Evolutionary conservation across 163 green algal genomes (phyloP).

Genomic region (Chlorella variabilis): DNA sequence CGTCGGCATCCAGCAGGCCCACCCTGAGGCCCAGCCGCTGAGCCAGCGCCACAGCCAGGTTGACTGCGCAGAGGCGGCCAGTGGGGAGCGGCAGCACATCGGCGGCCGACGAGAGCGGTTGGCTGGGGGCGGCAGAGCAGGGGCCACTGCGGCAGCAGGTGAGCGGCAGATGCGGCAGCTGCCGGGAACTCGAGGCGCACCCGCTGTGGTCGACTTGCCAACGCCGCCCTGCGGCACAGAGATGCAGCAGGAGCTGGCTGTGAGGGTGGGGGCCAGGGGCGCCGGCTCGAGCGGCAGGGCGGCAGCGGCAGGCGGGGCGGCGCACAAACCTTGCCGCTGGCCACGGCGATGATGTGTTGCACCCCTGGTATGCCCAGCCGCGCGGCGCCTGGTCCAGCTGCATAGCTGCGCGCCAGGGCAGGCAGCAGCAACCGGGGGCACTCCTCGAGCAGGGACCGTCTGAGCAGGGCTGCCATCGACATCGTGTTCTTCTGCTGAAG

Average conservation of each 20-base stretch:
- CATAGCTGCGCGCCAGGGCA: not conserved
- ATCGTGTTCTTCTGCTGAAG: no score
- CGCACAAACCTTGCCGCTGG: constrained; percentile 50
- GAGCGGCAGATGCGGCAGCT: no score
- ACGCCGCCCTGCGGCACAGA: constrained; percentile 77
- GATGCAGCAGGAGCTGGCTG: no score
- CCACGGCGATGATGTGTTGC: constrained; percentile 81
- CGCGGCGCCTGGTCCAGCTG: not conserved
- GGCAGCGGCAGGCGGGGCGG: constrained; percentile 9
- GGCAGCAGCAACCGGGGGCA: not conserved
- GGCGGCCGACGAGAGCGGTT: no score
- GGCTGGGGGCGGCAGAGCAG: no score
- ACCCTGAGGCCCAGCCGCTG: constrained; percentile 71
- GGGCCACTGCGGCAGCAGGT: no score
- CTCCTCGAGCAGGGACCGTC: not conserved
- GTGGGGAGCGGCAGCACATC: no score
- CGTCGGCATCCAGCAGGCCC: constrained; percentile 93
- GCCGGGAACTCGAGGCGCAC: no score
- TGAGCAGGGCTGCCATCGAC: no score
- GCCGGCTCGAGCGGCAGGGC: no score
- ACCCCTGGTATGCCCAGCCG: constrained; percentile 46
- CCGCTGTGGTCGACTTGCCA: constrained; percentile 78
- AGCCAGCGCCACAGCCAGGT: constrained; percentile 89
- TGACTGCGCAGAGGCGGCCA: constrained; percentile 86
- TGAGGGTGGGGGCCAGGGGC: no score